Percentiles rank a stretch among this genome's conserved stretches.
Evolutionary conservation across 306 rosid genomes (phyloP).

Genomic region (Hippophae tibetana): DNA sequence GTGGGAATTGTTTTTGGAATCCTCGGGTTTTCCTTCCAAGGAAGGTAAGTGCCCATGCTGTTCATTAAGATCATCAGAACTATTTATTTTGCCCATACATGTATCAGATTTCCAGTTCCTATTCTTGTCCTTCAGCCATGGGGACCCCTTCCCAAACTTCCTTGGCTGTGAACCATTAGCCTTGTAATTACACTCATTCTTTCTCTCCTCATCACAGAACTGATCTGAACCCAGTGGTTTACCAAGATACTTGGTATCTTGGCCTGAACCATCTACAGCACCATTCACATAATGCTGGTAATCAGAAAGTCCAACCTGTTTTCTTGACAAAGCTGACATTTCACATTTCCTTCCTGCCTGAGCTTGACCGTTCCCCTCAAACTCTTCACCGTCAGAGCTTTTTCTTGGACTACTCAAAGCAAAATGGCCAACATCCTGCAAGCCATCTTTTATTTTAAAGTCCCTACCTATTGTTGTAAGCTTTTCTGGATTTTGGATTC

Average conservation of each 20-base stretch:
- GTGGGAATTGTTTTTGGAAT: conserved; percentile 49
- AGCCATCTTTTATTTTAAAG: conserved; percentile 42
- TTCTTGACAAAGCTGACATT: conserved; percentile 30
- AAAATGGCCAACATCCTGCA: conserved; percentile 27
- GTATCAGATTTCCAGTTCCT: conserved; percentile 39
- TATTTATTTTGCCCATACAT: conserved; percentile 38
- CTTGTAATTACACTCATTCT: conserved; percentile 28
- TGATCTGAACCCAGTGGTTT: conserved; percentile 33
- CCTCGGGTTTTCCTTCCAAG: conserved; percentile 34
- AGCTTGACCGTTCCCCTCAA: conserved; percentile 51
- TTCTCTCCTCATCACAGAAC: conserved; percentile 38
- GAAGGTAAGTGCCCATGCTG: conserved; percentile 34
- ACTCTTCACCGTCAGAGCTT: conserved; percentile 58
- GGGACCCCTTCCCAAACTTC: conserved; percentile 45
- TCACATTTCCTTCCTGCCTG: conserved; percentile 49
- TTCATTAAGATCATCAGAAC: conserved; percentile 35
- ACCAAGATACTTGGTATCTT: conserved; percentile 32
- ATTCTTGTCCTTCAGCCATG: conserved; percentile 49
- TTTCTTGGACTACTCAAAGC: conserved; percentile 42
- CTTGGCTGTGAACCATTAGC: conserved; percentile 37
- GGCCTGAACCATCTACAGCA: conserved; percentile 37
- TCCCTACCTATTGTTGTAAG: conserved; percentile 28
- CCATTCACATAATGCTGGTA: conserved; percentile 29
- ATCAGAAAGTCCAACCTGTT: conserved; percentile 29
- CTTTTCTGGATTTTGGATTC: conserved; percentile 57